Percentiles rank a stretch among this genome's conserved stretches.
These are phyloP conservation scores for Gossypium turneri DNA, from an alignment of 345 rosid species.

Conservation along the genomic window DNA sequence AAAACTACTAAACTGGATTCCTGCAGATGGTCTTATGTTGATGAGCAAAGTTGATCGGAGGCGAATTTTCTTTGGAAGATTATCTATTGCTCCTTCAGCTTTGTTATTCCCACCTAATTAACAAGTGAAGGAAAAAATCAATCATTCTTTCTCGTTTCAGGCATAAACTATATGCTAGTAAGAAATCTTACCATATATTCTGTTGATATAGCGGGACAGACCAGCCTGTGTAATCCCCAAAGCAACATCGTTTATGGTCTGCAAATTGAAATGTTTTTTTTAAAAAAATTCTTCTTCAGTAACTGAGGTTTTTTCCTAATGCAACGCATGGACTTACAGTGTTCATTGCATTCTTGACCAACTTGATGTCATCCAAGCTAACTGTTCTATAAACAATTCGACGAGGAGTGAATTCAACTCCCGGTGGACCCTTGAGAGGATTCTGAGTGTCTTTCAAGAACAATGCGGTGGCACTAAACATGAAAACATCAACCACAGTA, in stretches of 20 bases:
- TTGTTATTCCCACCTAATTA: background rate
- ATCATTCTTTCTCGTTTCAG: background rate
- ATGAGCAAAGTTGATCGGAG: constrained; percentile 47
- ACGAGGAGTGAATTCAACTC: constrained; percentile 29
- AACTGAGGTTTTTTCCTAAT: background rate
- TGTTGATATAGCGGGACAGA: constrained; percentile 32
- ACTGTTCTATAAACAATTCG: constrained; percentile 28
- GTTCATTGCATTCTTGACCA: constrained; percentile 33
- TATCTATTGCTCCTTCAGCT: constrained; percentile 26
- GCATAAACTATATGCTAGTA: background rate
- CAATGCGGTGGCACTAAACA: constrained; percentile 25
- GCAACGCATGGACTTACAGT: constrained; percentile 21
- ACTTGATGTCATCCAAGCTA: constrained; percentile 33
- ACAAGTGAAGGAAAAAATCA: background rate
- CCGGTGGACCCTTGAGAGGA: constrained; percentile 28
- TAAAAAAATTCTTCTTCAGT: background rate
- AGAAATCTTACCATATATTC: constrained; percentile 28
- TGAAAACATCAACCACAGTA: constrained; percentile 21
- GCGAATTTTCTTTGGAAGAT: constrained; percentile 32
- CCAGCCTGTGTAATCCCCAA: constrained; percentile 43
- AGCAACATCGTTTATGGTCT: constrained; percentile 44
- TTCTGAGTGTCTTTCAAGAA: constrained; percentile 29
- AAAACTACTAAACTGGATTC: constrained; percentile 41
- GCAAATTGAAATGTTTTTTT: constrained; percentile 4
- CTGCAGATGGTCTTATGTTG: constrained; percentile 50